Evolutionary conservation across 1,284 basidiomycete species (phyloP).

Genomic region (Irpex sp.): DNA sequence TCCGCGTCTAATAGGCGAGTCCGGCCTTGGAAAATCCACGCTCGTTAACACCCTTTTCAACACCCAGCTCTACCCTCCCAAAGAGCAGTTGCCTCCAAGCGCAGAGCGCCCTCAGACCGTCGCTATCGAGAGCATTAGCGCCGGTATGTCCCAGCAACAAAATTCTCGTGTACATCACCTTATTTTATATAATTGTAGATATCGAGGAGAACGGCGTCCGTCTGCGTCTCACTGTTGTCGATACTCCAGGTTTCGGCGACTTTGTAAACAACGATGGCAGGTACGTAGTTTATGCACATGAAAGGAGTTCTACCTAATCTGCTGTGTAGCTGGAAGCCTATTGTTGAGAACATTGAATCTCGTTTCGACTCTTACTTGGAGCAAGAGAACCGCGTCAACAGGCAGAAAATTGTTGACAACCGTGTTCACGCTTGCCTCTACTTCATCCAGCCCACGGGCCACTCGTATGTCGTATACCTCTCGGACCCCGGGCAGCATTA

Average conservation of each 20-base stretch:
- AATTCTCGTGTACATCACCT: conserved; percentile 21
- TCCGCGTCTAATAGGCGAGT: conserved; percentile 69
- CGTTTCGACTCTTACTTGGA: conserved; percentile 96
- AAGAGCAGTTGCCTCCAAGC: conserved; percentile 79
- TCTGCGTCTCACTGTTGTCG: conserved; percentile 94
- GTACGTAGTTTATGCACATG: conserved; percentile 36
- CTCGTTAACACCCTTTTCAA: conserved; percentile 98
- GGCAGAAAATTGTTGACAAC: conserved; percentile 82
- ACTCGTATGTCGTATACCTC: conserved; percentile 58
- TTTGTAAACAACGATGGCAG: conserved; percentile 98
- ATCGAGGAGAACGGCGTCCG: conserved; percentile 97
- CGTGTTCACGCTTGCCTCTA: conserved; percentile 94
- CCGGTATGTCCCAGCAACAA: conserved; percentile 55
- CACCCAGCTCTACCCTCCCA: conserved; percentile 87
- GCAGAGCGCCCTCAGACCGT: conserved; percentile 89
- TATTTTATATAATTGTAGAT: conserved; percentile 49
- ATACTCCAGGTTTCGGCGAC: conserved; percentile 95
- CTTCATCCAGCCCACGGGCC: conserved; percentile 97
- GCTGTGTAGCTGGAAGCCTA: conserved; percentile 85
- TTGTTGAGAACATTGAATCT: conserved; percentile 94
- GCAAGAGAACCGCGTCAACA: conserved; percentile 96
- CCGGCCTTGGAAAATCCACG: conserved; percentile 95
- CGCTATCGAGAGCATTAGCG: conserved; percentile 93
- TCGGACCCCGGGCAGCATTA: conserved; percentile 7
- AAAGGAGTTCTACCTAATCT: background rate